Evolutionary conservation across 306 rosid genomes (phyloP), one percentile per base, ranked within the genome.

Genomic region (Citrullus amarus): DNA sequence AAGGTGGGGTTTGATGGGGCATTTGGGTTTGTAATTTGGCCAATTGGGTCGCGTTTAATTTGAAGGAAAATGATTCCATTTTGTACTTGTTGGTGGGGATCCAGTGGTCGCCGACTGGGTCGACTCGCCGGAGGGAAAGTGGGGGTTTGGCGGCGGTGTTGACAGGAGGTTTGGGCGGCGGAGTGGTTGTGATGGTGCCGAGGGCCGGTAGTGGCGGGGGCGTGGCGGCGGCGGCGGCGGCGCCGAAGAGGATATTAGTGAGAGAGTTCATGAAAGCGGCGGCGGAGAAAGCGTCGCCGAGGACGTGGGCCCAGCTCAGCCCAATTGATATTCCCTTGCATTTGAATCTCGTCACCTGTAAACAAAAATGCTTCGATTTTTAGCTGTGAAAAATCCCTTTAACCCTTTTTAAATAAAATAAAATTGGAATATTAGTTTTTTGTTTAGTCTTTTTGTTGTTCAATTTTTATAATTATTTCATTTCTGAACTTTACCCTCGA

Each of bases 51-150:
- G 80, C 78, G n/a, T 85, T 82, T 13, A 94, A 7, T 18, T 78
- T 75, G 80, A 92, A 85, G 59, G 96, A 92, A 78, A 89, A 80
- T 15, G 91, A 83, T 63, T 81, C 93, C 97, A 92, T 94, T 80
- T 92, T 87, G 65, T 61, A 77, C 81, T 80, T 83, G 73, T 84
- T 88, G 78, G 90, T 57, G 28, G 80, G 78, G 25, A 89, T 82
- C 97, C 98, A 94, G 65, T 86, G 91, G 85, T 94, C 98, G 8
- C 97, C 96, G 38, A 92, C 93, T 8, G 95, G 83, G 80, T 89
- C 83, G 17, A 87, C 86, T 78, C 61, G 87, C 62, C 87, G 88
- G 1, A 65, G 63, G 9, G 93, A 84, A 32, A 69, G 36, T 4
- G 91, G 93, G 9, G 81, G 86, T 32, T 70, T 80, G 6, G 65